phyloP scores from a whole-genome alignment of 176 grass and related monocot genomes.

The Chrysopogon serrulatus region DNA sequence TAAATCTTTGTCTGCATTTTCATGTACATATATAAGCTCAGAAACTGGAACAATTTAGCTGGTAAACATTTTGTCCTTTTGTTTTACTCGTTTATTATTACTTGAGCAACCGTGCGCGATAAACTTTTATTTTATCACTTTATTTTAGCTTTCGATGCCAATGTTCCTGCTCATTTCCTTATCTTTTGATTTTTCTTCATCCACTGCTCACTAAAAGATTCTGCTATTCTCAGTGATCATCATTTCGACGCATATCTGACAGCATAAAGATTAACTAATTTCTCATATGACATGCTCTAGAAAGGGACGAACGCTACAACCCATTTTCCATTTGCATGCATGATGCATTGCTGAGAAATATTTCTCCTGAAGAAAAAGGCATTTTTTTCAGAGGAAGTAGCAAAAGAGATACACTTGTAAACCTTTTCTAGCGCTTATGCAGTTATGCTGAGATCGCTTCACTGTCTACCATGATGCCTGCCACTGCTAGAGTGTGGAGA shows the following conservation, averaged over 20 bases:
- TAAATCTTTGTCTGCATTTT: not conserved
- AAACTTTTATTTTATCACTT: not conserved
- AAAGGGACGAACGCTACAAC: not conserved
- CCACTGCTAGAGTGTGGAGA: not conserved
- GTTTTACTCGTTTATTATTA: not conserved
- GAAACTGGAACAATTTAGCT: not conserved
- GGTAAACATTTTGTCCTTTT: not conserved
- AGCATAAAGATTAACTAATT: not conserved
- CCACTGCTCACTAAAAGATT: not conserved
- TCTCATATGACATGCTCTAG: not conserved
- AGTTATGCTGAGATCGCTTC: not conserved
- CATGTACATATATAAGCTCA: not conserved
- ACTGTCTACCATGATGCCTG: not conserved
- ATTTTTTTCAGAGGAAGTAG: slow-evolving; percentile 7
- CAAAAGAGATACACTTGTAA: not conserved
- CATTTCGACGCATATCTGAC: not conserved
- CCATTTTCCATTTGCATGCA: not conserved
- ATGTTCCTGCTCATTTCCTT: not conserved
- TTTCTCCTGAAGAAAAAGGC: not conserved
- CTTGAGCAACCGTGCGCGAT: not conserved
- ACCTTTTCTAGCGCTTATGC: not conserved
- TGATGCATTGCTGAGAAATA: not conserved
- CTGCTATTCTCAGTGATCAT: not conserved
- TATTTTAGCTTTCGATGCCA: not conserved
- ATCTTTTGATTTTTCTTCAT: not conserved